Evolutionary conservation across 2,329 filamentous ascomycete species (phyloP).

Genomic region (Colletotrichum graminicola): DNA sequence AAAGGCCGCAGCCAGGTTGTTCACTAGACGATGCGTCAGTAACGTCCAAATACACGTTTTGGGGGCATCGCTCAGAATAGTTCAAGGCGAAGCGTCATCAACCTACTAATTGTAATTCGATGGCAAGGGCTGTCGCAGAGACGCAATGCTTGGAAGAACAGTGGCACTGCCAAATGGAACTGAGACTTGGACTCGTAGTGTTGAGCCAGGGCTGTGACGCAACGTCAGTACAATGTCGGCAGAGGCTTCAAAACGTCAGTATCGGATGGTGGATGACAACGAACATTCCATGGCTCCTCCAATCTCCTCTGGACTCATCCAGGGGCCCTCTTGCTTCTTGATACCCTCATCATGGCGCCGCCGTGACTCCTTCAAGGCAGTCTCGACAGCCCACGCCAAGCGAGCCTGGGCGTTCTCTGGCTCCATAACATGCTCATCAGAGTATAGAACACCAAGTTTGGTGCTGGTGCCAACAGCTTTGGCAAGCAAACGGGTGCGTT

Average conservation of each 20-base stretch:
- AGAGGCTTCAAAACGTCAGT: background rate
- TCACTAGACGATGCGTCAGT: conserved; percentile 65
- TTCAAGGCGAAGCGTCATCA: conserved; percentile 19
- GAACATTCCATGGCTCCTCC: conserved; percentile 79
- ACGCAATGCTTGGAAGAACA: conserved; percentile 87
- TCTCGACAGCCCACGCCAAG: conserved; percentile 85
- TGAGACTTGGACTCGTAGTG: conserved; percentile 81
- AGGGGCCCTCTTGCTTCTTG: conserved; percentile 77
- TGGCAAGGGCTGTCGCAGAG: conserved; percentile 78
- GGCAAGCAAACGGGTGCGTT: conserved; percentile 75
- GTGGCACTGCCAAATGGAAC: conserved; percentile 84
- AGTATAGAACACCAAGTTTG: conserved; percentile 88
- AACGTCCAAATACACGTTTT: background rate
- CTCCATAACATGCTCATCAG: conserved; percentile 80
- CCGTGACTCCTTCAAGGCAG: conserved; percentile 79
- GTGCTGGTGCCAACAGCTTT: conserved; percentile 82
- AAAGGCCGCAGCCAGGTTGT: conserved; percentile 81
- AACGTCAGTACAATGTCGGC: conserved; percentile 45
- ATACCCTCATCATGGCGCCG: conserved; percentile 75
- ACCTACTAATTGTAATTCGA: conserved; percentile 80
- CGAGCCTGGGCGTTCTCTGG: conserved; percentile 79
- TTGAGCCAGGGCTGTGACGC: conserved; percentile 73
- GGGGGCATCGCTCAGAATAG: background rate
- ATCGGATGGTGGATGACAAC: conserved; percentile 34
- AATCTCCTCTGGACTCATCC: conserved; percentile 78